Conservation (phyloP, 2,329 filamentous ascomycete species). For the Reticulascus tulasneorum region DNA sequence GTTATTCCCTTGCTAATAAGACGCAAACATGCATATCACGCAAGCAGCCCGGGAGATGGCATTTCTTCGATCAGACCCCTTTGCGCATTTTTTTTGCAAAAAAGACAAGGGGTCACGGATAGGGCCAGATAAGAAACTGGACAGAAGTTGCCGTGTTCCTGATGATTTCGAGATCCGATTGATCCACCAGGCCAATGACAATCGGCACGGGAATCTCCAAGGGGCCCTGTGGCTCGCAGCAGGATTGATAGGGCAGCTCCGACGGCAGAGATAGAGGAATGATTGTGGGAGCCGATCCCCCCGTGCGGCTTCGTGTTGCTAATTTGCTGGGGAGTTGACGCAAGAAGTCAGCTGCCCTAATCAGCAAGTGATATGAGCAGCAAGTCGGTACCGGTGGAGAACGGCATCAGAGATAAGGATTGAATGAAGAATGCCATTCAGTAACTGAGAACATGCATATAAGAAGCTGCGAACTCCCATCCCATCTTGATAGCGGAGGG, state of each 20-base stretch:
- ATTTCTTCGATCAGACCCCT: too few relatives aligned
- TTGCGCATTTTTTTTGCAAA: too few relatives aligned
- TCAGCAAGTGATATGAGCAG: constrained; percentile 8
- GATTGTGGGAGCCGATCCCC: constrained; percentile 11
- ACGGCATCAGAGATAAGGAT: constrained; percentile 11
- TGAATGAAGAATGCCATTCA: too few relatives aligned
- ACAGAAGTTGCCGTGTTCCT: neutral
- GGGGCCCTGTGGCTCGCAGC: neutral
- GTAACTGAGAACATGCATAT: constrained; percentile 11
- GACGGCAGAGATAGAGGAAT: constrained; percentile 7
- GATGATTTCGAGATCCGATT: neutral
- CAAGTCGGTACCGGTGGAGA: constrained; percentile 2
- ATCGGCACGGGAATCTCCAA: neutral
- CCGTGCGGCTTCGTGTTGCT: constrained; percentile 12
- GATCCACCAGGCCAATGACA: constrained; percentile 4
- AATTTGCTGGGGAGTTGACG: constrained; percentile 11
- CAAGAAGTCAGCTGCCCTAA: constrained; percentile 14
- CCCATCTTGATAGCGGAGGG: neutral
- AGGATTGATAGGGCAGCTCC: constrained; percentile 11
- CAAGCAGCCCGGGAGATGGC: too few relatives aligned
- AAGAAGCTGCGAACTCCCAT: constrained; percentile 2
- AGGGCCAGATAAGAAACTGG: constrained; percentile 2
- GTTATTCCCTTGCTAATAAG: too few relatives aligned
- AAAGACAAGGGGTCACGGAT: too few relatives aligned
- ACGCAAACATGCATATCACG: too few relatives aligned